phyloP scores from a whole-genome alignment of 2,329 filamentous ascomycete genomes.

The Fusarium bactridioides region DNA sequence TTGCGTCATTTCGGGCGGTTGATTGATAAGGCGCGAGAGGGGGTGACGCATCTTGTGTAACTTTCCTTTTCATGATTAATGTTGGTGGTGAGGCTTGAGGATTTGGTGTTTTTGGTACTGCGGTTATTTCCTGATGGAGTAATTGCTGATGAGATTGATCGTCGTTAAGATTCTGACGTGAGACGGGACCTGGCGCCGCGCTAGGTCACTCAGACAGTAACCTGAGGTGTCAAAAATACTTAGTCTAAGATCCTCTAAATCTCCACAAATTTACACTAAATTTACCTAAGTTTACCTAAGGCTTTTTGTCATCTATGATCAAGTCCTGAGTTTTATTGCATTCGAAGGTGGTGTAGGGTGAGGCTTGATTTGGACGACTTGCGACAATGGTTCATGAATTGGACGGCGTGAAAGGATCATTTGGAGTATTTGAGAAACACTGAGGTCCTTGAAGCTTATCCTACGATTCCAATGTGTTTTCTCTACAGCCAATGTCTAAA shows the following conservation, averaged over 20 bases:
- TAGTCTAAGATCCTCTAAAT: too few relatives aligned
- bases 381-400: not conserved
- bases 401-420: too few relatives aligned
- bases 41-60: not conserved
- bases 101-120: not conserved
- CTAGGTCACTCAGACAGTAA: not conserved
- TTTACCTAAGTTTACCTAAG: too few relatives aligned
- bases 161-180: constrained; percentile 19
- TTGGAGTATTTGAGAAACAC: not conserved
- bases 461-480: not conserved
- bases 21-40: not conserved
- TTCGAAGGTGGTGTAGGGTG: not conserved
- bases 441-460: not conserved
- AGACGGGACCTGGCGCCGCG: not conserved
- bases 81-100: not conserved
- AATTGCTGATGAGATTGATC: not conserved
- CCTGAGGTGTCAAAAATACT: too few relatives aligned
- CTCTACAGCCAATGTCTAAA: not conserved
- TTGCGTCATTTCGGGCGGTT: constrained; percentile 8
- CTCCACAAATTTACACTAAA: accelerated
- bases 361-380: not conserved
- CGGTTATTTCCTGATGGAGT: not conserved
- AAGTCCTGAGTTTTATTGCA: too few relatives aligned
- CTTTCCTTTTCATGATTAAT: not conserved
- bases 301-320: too few relatives aligned